Conservation (phyloP, 495 filamentous ascomycete species). For the Xylaria bambusicola region DNA sequence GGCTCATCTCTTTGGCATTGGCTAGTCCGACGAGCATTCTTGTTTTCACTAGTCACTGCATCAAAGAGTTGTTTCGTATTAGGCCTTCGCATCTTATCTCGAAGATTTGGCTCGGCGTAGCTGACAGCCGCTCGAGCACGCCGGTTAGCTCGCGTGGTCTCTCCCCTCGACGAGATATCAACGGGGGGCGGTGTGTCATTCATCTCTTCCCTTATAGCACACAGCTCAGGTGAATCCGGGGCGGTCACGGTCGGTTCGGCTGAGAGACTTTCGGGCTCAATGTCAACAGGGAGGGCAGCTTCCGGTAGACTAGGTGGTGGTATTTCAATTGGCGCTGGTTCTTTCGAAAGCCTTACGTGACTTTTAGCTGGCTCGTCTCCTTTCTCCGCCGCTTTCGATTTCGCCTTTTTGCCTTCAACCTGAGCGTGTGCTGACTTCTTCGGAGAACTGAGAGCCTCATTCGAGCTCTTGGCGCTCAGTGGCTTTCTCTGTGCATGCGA, state of each 20-base stretch:
- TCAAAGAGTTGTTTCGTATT: slow-evolving; percentile 68
- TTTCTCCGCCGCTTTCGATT: slow-evolving; percentile 20
- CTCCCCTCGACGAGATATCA: slow-evolving; percentile 52
- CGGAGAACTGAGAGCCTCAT: slow-evolving; percentile 46
- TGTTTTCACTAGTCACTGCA: slow-evolving; percentile 62
- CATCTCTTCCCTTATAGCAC: slow-evolving; percentile 29
- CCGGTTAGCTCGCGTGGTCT: slow-evolving; percentile 60
- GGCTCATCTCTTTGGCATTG: slow-evolving; percentile 35
- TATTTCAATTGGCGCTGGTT: slow-evolving; percentile 29
- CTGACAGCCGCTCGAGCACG: slow-evolving; percentile 69
- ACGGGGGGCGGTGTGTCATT: slow-evolving; percentile 58
- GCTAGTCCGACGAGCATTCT: slow-evolving; percentile 39
- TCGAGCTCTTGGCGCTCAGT: slow-evolving; percentile 48
- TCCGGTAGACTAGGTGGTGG: slow-evolving; percentile 20
- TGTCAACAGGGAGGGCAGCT: slow-evolving; percentile 24
- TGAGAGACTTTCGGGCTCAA: slow-evolving; percentile 36
- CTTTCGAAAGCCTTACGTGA: slow-evolving; percentile 21
- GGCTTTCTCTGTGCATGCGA: slow-evolving; percentile 37
- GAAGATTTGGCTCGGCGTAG: slow-evolving; percentile 83
- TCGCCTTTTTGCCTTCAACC: slow-evolving; percentile 24
- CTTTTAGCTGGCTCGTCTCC: slow-evolving; percentile 19
- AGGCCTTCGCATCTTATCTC: slow-evolving; percentile 84
- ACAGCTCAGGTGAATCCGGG: slow-evolving; percentile 40
- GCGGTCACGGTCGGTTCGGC: slow-evolving; percentile 30
- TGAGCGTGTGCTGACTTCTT: slow-evolving; percentile 37